These are phyloP conservation scores for Trichoderma sp. DNA, from an alignment of 2,329 filamentous ascomycete genomes.

Conservation along the genomic window DNA sequence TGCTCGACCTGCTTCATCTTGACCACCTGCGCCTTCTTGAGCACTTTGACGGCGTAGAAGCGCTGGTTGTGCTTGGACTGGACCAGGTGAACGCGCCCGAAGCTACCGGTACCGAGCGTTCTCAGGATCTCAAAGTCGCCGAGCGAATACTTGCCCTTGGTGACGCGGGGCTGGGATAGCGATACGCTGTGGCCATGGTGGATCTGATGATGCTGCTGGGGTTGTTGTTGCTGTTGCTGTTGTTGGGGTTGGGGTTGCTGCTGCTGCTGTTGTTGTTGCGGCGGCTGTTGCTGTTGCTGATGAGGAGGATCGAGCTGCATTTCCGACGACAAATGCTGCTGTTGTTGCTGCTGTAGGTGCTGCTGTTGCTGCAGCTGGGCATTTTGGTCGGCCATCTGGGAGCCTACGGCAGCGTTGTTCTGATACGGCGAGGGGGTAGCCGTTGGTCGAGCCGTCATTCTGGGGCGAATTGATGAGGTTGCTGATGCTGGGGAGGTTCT, in stretches of 20 bases:
- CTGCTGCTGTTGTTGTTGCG: constrained; percentile 35
- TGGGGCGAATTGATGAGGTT: constrained; percentile 70
- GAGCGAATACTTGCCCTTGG: constrained; percentile 96
- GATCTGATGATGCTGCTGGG: constrained; percentile 34
- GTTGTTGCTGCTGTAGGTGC: constrained; percentile 33
- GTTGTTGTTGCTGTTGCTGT: constrained; percentile 23
- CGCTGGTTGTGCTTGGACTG: constrained; percentile 98
- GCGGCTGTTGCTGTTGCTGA: constrained; percentile 26
- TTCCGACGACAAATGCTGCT: constrained; percentile 32
- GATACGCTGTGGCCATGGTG: constrained; percentile 35
- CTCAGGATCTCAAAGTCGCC: constrained; percentile 86
- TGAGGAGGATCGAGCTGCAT: constrained; percentile 17
- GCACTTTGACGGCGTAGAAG: constrained; percentile 96
- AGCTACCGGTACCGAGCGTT: constrained; percentile 94
- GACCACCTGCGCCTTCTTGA: constrained; percentile 98
- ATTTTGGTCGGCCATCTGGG: constrained; percentile 22
- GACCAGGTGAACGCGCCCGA: constrained; percentile 93
- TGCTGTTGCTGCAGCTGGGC: constrained; percentile 24
- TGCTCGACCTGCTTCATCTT: constrained; percentile 99
- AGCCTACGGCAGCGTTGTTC: constrained; percentile 24
- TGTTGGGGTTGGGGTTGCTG: constrained; percentile 22
- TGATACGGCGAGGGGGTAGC: constrained; percentile 18
- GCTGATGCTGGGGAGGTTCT: constrained; percentile 78
- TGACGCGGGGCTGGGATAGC: constrained; percentile 60
- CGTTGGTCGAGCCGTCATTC: constrained; percentile 45